A percentile compares a stretch with the other conserved stretches of the same genome.
Conservation (phyloP, 2,329 filamentous ascomycete genomes). For the Aspergillus sp. region DNA sequence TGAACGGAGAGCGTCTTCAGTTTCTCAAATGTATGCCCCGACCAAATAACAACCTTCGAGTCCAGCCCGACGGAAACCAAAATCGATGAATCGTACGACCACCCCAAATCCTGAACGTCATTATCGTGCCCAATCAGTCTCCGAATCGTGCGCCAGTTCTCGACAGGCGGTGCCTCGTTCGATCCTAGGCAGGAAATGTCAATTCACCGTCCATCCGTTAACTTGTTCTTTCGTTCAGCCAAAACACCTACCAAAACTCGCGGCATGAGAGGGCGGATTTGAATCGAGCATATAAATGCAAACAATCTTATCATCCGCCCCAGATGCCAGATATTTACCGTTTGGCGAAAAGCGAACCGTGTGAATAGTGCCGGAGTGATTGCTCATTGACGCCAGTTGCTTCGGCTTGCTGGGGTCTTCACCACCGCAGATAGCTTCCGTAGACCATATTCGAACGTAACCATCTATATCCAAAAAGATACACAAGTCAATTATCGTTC, state of each 20-base stretch:
- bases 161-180: slow-evolving; percentile 86
- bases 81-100: slow-evolving; percentile 94
- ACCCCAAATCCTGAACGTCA: slow-evolving; percentile 95
- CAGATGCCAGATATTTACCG: slow-evolving; percentile 90
- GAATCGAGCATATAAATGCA: slow-evolving; percentile 92
- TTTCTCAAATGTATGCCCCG: slow-evolving; percentile 96
- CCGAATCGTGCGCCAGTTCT: slow-evolving; percentile 97
- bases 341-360: slow-evolving; percentile 96
- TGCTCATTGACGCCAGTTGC: slow-evolving; percentile 96
- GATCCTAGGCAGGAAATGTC: slow-evolving; percentile 53
- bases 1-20: slow-evolving; percentile 90
- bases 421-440: slow-evolving; percentile 84
- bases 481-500: slow-evolving; percentile 11
- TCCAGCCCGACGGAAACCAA: slow-evolving; percentile 94
- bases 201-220: not conserved
- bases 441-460: slow-evolving; percentile 97
- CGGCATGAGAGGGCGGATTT: slow-evolving; percentile 71
- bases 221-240: not conserved
- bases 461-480: slow-evolving; percentile 61
- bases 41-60: slow-evolving; percentile 98
- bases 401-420: slow-evolving; percentile 73
- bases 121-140: slow-evolving; percentile 96
- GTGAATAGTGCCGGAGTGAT: slow-evolving; percentile 96
- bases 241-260: slow-evolving; percentile 69
- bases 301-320: slow-evolving; percentile 98